Percentiles rank a stretch among this genome's conserved stretches.
Conservation (phyloP, 2,329 filamentous ascomycete genomes). For the Xylaria sp. region DNA sequence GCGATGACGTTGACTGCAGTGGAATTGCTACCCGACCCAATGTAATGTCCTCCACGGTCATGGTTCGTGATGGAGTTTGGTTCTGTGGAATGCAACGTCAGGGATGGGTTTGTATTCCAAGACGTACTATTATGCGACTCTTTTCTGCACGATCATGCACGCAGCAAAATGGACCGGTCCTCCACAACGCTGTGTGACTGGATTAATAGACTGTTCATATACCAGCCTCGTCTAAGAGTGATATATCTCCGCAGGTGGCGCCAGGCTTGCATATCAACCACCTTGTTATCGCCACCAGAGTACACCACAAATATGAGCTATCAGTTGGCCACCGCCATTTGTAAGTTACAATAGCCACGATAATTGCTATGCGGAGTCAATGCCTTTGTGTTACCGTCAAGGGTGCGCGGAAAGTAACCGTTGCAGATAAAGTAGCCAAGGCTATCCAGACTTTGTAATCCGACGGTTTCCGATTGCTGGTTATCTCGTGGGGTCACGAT, state of each 20-base stretch:
- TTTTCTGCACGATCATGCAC: neutral
- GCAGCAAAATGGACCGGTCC: slow-evolving; percentile 4
- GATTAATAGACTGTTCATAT: neutral
- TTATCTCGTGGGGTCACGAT: neutral
- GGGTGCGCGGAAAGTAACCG: neutral
- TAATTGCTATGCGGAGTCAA: neutral
- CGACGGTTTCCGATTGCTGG: neutral
- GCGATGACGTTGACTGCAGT: neutral
- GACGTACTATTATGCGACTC: neutral
- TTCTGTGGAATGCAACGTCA: neutral
- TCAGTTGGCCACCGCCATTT: neutral
- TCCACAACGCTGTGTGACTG: neutral
- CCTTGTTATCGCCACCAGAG: neutral
- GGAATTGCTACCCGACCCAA: neutral
- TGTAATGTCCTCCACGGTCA: neutral
- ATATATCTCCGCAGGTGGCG: slow-evolving; percentile 6
- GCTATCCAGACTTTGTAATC: neutral
- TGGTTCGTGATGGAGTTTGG: neutral
- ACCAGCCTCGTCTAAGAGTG: neutral
- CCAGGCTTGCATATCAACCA: neutral
- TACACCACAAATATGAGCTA: neutral
- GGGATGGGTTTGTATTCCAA: neutral
- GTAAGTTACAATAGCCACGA: neutral
- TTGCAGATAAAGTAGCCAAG: neutral
- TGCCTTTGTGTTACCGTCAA: slow-evolving; percentile 8